Evolutionary conservation across 2,329 filamentous ascomycete species (phyloP).

Genomic region (Xylariaceae sp.): DNA sequence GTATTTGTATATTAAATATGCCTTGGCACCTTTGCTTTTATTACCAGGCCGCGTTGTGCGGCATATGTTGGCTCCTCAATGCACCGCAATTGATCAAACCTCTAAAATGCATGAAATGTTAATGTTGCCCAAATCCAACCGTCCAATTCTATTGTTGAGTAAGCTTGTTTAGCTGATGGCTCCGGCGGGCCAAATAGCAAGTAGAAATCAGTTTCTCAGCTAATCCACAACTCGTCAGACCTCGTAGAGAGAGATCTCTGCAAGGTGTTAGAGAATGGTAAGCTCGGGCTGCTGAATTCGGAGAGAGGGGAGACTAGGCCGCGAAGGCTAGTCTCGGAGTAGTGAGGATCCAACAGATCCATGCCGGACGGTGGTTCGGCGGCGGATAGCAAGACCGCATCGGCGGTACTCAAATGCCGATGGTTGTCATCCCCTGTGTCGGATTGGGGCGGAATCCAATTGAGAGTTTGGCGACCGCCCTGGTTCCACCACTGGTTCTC

Average conservation of each 20-base stretch:
- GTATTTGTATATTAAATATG: too few species aligned
- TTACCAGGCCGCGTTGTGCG: too few species aligned
- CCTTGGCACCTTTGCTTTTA: too few species aligned
- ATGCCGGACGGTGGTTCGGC: constrained; percentile 21
- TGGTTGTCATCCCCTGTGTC: constrained; percentile 20
- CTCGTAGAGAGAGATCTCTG: constrained; percentile 37
- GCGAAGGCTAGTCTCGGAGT: constrained; percentile 11
- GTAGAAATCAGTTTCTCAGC: constrained; percentile 16
- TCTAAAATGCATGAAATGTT: too few species aligned
- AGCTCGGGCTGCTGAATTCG: constrained; percentile 25
- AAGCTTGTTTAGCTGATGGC: too few species aligned
- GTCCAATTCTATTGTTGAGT: too few species aligned
- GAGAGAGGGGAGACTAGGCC: constrained; percentile 38
- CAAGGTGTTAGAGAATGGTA: constrained; percentile 20
- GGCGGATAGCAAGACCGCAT: constrained; percentile 24
- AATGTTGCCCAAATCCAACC: constrained; percentile 1
- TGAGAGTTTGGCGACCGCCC: constrained; percentile 33
- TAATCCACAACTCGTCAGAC: constrained; percentile 40
- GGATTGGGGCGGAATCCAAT: constrained; percentile 18
- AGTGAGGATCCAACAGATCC: constrained; percentile 18
- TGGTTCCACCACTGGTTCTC: constrained; percentile 57
- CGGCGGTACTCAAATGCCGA: constrained; percentile 24
- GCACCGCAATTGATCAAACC: too few species aligned
- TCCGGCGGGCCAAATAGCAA: too few species aligned
- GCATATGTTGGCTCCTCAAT: too few species aligned